These are phyloP conservation scores for Neurospora pannonica DNA, from an alignment of 495 filamentous ascomycete genomes.

Conservation along the genomic window DNA sequence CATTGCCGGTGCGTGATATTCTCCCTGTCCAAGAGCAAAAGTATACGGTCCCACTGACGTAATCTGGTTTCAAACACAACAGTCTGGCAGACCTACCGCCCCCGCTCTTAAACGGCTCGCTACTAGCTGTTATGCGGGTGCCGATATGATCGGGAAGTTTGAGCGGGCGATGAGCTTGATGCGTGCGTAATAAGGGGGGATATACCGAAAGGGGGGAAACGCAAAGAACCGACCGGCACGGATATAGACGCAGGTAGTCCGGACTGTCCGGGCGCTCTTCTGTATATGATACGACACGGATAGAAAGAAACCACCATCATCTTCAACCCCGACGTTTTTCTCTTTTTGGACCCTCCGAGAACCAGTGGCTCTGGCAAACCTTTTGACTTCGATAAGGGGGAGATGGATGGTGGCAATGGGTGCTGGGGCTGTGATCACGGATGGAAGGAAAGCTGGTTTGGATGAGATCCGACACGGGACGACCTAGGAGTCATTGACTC, in stretches of 20 bases:
- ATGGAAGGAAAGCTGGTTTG: not conserved
- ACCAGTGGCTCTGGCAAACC: not conserved
- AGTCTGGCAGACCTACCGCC: conserved; percentile 87
- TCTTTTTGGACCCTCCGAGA: conserved; percentile 2
- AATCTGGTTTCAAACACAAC: conserved; percentile 8
- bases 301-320: conserved; percentile 16
- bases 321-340: conserved; percentile 3
- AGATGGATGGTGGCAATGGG: not conserved
- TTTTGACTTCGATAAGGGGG: not conserved
- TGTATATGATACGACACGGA: conserved; percentile 21
- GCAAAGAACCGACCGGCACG: not conserved
- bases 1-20: conserved; percentile 61
- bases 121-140: not conserved
- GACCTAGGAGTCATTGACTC: not conserved
- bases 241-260: not conserved
- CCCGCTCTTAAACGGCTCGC: conserved; percentile 28
- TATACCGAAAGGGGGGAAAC: not conserved
- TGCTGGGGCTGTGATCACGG: not conserved
- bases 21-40: not conserved
- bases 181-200: not conserved
- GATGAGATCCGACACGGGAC: not conserved
- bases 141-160: not conserved
- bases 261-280: conserved; percentile 2
- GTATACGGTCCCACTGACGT: not conserved
- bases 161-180: not conserved